Base-by-base conservation (phyloP, 2,329 filamentous ascomycete genomes). In the Botryotinia calthae region DNA sequence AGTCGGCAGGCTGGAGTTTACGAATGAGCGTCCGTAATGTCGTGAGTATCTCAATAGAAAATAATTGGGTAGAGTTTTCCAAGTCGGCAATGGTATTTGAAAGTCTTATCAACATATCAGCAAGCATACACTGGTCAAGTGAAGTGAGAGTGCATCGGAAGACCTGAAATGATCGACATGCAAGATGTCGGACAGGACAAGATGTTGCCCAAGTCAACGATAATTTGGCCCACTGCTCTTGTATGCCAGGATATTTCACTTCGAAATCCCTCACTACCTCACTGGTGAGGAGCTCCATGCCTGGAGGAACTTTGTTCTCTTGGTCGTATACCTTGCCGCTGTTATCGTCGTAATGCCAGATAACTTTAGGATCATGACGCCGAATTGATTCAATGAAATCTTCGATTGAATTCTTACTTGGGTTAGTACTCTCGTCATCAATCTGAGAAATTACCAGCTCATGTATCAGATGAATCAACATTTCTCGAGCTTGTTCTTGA, bases 81-180 rank as follows among this genome's bases (percentile, higher is more conserved):
- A 98, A 94, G 76, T 98, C 95, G 0, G 97, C 95, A 78, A 99
- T 96, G 0, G 96, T 99, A 81, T 98, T 99, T 2, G 95, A 98
- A 46, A 99, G 86, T 64, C 97, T 88, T 20, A 93, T 95, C 34
- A 99, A 89, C 94, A 99, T 99, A 79, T 99, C 96, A 2, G 94
- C 94, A 25, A 99, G 87, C 95, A 98, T 99, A 73, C 90, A 87
- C 77, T 97, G 94, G 79, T 99, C 95, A 34, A 98, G 84, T 0
- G 93, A 94, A 25, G 93, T 97, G 42, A 97, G 88, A 71, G 98
- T 95, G 80, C 95, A 98, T 46, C 96, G 89, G 84, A 98, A 99
- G 18, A 99, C 92, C 80, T 99, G 97, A 82, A 99, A 98, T 0
- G 97, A 99, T 42, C 96, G 91, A 80, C 97, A 99, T 2, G 96